Evolutionary conservation across 1,139 yeast species (phyloP), one percentile per base, ranked within the genome.

Genomic region (Saccharomyces hybrid): DNA sequence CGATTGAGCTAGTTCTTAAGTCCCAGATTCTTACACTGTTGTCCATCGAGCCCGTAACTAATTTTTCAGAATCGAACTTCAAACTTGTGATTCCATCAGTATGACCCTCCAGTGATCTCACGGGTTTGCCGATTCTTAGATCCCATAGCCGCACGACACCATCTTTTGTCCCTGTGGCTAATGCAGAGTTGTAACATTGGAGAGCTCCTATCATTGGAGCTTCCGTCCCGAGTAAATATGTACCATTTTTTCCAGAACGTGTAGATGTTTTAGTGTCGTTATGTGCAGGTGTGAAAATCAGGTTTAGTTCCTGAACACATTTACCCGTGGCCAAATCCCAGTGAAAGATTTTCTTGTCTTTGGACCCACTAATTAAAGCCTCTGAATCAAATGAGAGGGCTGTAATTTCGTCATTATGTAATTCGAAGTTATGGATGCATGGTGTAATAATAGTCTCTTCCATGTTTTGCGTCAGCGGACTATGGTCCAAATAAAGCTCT

Each of bases 241-340:
- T 16, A 16, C 13, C 5, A 16, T 38, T 16, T 13, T 16, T 38
- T 16, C 5, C 9, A 3, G 42, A 38, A 16, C 25, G 42, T 16
- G 42, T n/a, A 4, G n/a, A 9, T 1, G 9, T 9, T 16, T 16
- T 38, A 16, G 5, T 38, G 42, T 38, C 42, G 55, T 31, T 57
- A 52, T 42, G 52, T 25, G 16, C 56, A 55, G 13, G 56, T 8
- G 65, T 61, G 52, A 63, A 61, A 30, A 62, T 62, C 8, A 65
- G 42, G 51, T 68, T 69, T 5, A 69, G 59, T 2, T 64, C 61
- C 50, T 70, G 64, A 2, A 76, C 65, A 27, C 79, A 72, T 49
- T 76, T 74, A 1, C 97, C 97, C 0, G 86, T 80, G 59, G 86
- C 80, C 56, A 93, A 74, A 70, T 93, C 99, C 97, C 97, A 91